Base-by-base conservation (phyloP, 768 basidiomycete species). In the Porphyrellus cyaneotinctus region DNA sequence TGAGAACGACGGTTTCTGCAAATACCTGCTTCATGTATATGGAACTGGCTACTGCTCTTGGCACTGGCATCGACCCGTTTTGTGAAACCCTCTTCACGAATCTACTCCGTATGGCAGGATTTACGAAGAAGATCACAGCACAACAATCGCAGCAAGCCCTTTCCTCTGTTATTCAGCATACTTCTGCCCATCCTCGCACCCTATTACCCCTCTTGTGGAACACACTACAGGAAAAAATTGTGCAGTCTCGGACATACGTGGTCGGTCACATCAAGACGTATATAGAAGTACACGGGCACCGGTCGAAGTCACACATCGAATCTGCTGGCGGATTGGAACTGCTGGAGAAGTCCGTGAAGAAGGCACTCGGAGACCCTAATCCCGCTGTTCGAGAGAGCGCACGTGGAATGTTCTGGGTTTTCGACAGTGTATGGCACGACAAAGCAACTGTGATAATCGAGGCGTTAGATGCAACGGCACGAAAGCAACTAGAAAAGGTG, bases 91-190 rank as follows among this genome's bases (percentile, higher is more conserved):
- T 97, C 4, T 75, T 92, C 53, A 78, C 80, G n/a, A 80, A 87
- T 62, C 78, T 95, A 13, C 75, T 95, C 37, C 85, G 84, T 56
- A 88, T 98, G 89, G 83, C 89, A 26, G 85, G 84, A 9, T 84
- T 90, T 49, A 97, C 95, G 30, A 99, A 99, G 72, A 95, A 95
- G 68, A 84, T 97, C 43, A 81, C 84, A 22, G 91, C 88, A 5
- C 85, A 91, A 51, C 87, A 87, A 53, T 90, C 95, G 1, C 97
- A 97, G 66, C 74, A 78, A 2, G 76, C 83, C 2, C 79, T 91
- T 10, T 76, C 78, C 2, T 70, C 76, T n/a, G 74, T 97, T 53
- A 81, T 98, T 18, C 75, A 75, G 2, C 70, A 87, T 59, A 80
- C 85, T 2, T 85, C 90, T 4, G 75, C 82, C 43, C 87, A 85